phyloP scores from a whole-genome alignment of 805 yeast genomes.

The Cyberlindnera misumaiensis region DNA sequence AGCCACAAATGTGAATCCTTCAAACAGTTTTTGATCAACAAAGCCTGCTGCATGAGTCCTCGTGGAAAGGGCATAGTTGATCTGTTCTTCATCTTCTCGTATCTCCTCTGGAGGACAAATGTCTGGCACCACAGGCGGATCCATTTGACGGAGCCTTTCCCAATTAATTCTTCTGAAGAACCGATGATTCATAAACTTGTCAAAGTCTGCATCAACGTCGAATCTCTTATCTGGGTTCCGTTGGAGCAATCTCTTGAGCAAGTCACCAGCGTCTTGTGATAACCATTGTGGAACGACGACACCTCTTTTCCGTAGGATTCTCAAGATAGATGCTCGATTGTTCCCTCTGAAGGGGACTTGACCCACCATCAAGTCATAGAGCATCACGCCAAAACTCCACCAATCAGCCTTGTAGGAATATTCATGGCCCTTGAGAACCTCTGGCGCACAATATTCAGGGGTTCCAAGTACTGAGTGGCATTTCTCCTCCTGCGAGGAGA shows the following conservation, averaged over 20 bases:
- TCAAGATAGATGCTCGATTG: constrained; percentile 59
- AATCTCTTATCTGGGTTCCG: constrained; percentile 63
- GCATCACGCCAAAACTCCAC: constrained; percentile 86
- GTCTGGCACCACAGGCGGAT: constrained; percentile 74
- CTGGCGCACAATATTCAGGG: constrained; percentile 69
- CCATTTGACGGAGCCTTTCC: constrained; percentile 38
- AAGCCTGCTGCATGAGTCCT: background rate
- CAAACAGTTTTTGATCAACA: constrained; percentile 23
- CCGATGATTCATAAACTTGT: constrained; percentile 48
- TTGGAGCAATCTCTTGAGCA: constrained; percentile 56
- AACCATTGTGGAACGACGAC: constrained; percentile 59
- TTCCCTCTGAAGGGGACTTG: constrained; percentile 80
- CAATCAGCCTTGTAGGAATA: constrained; percentile 82
- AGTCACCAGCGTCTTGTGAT: constrained; percentile 67
- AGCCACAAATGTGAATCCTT: constrained; percentile 41
- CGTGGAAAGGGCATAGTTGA: background rate
- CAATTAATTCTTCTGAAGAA: constrained; percentile 76
- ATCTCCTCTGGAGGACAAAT: constrained; percentile 69
- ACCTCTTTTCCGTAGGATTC: constrained; percentile 59
- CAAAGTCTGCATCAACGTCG: constrained; percentile 41
- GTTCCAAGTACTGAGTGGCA: constrained; percentile 37
- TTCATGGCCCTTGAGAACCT: constrained; percentile 69
- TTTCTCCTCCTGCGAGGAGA: constrained; percentile 38
- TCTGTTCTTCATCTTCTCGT: constrained; percentile 30
- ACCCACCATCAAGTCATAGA: constrained; percentile 74